phyloP scores from a whole-genome alignment of 768 basidiomycete species.

The Phanerochaete sordida region DNA sequence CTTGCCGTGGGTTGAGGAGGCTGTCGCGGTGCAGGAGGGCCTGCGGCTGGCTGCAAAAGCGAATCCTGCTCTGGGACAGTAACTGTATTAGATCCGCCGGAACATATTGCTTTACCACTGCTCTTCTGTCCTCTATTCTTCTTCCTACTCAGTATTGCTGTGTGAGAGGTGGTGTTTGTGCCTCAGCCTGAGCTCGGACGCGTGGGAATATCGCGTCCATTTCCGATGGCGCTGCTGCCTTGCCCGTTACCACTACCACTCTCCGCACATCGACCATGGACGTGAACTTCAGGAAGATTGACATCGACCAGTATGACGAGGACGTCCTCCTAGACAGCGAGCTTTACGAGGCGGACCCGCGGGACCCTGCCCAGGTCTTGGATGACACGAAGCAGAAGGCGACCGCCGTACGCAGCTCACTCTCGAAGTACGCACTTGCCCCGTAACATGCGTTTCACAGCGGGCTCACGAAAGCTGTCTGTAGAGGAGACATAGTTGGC shows the following conservation, averaged over 20 bases:
- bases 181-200: background rate
- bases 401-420: slow-evolving; percentile 60
- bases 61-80: background rate
- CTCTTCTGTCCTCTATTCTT: too few relatives aligned
- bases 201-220: background rate
- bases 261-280: slow-evolving; percentile 6
- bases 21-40: slow-evolving; percentile 83
- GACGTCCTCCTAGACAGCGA: slow-evolving; percentile 83
- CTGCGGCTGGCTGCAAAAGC: slow-evolving; percentile 51
- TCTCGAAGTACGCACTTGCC: slow-evolving; percentile 61
- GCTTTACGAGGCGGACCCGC: slow-evolving; percentile 82
- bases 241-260: background rate
- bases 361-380: slow-evolving; percentile 69
- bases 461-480: background rate
- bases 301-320: slow-evolving; percentile 92
- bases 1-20: slow-evolving; percentile 89
- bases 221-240: background rate
- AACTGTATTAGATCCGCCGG: too few relatives aligned
- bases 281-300: slow-evolving; percentile 76
- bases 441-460: background rate
- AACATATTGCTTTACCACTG: too few relatives aligned
- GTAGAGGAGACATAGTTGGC: slow-evolving; percentile 71
- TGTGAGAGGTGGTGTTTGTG: too few relatives aligned
- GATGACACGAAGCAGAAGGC: slow-evolving; percentile 77
- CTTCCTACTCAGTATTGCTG: too few relatives aligned